These are phyloP conservation scores for Stephania japonica DNA, from an alignment of 164 flowering plant species.

Conservation along the genomic window DNA sequence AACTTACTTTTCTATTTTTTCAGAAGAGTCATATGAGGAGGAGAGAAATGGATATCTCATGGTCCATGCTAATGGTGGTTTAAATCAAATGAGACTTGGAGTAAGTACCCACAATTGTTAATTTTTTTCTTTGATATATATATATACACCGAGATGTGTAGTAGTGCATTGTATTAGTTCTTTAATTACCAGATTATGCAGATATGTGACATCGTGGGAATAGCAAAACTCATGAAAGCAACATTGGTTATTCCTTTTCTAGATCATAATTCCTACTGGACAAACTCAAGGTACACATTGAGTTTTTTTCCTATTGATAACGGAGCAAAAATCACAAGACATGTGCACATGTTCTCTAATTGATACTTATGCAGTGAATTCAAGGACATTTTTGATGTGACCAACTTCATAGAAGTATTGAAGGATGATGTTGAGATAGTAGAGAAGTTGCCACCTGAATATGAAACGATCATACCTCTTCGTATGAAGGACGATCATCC, in stretches of 20 bases:
- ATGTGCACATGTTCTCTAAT: neutral
- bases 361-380: slow-evolving; percentile 43
- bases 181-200: slow-evolving; percentile 12
- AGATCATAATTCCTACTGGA: slow-evolving; percentile 84
- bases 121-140: neutral
- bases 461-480: slow-evolving; percentile 37
- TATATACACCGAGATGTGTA: neutral
- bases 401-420: slow-evolving; percentile 60
- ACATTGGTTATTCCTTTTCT: slow-evolving; percentile 84
- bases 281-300: slow-evolving; percentile 59
- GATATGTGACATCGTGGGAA: slow-evolving; percentile 92
- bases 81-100: slow-evolving; percentile 97
- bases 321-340: neutral
- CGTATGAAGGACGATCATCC: slow-evolving; percentile 61
- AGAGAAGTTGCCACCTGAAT: slow-evolving; percentile 47
- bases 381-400: slow-evolving; percentile 80
- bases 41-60: slow-evolving; percentile 65
- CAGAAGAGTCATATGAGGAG: slow-evolving; percentile 23
- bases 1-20: neutral
- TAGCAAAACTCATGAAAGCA: slow-evolving; percentile 90
- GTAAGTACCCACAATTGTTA: slow-evolving; percentile 29
- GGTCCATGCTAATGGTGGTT: slow-evolving; percentile 91
- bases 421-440: slow-evolving; percentile 69
- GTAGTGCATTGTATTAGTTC: neutral
- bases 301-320: no score